These are phyloP conservation scores for Cinnamomum chago DNA, from an alignment of 164 flowering plant species.

Conservation along the genomic window DNA sequence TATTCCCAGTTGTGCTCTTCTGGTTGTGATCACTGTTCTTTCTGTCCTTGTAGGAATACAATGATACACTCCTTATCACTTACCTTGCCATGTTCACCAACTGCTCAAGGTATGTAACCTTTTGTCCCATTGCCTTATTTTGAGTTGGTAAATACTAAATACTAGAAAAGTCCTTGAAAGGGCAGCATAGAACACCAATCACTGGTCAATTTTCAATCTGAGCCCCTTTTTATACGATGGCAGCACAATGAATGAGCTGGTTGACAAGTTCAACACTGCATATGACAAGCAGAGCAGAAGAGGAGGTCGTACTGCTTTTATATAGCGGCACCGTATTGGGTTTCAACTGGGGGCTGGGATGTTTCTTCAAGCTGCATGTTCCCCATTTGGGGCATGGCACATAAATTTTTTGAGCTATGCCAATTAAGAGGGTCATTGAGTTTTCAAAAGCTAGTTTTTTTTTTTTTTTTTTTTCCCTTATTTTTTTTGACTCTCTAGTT, in stretches of 20 bases:
- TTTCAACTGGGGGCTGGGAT: not conserved
- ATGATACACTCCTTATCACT: conserved; percentile 76
- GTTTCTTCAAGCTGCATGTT: not conserved
- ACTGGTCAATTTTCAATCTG: not conserved
- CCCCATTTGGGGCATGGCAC: not conserved
- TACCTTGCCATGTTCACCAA: conserved; percentile 94
- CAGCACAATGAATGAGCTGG: conserved; percentile 91
- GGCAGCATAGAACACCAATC: not conserved
- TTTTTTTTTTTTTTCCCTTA: too few relatives aligned
- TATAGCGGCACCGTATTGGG: conserved; percentile 21
- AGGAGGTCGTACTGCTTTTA: conserved; percentile 81
- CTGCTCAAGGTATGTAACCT: conserved; percentile 70
- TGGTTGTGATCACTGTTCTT: conserved; percentile 1
- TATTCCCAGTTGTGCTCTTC: not conserved
- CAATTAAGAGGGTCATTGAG: too few relatives aligned
- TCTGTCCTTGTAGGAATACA: conserved; percentile 62
- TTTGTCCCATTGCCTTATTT: not conserved
- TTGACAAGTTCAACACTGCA: conserved; percentile 88
- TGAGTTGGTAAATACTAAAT: not conserved
- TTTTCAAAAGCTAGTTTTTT: too few relatives aligned
- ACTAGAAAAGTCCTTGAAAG: not conserved
- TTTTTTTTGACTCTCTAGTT: not conserved
- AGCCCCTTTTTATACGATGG: conserved; percentile 10
- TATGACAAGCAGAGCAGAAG: conserved; percentile 80
- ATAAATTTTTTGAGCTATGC: not conserved